Conservation (phyloP, 345 rosid species). For the Hevea brasiliensis region DNA sequence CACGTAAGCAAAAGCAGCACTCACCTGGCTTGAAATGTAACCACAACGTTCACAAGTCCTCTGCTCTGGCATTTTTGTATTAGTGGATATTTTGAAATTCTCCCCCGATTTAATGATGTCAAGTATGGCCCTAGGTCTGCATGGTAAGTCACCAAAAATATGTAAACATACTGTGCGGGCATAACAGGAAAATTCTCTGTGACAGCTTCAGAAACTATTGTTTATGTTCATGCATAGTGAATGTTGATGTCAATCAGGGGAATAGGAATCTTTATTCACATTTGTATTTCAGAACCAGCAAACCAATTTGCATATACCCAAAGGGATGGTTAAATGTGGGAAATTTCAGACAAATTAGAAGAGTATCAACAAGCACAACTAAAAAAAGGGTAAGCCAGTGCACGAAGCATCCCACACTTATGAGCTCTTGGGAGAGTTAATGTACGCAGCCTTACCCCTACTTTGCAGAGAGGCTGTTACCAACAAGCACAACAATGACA, state of each 20-base stretch:
- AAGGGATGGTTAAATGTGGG: background rate
- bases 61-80: slow-evolving; percentile 94
- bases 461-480: no score
- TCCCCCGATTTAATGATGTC: slow-evolving; percentile 91
- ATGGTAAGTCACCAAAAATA: slow-evolving; percentile 9
- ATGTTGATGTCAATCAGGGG: background rate
- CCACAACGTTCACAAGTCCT: slow-evolving; percentile 93
- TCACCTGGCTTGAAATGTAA: slow-evolving; percentile 94
- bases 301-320: background rate
- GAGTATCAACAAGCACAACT: no score
- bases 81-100: slow-evolving; percentile 73
- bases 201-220: background rate
- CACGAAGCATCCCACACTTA: no score
- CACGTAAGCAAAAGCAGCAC: slow-evolving; percentile 14
- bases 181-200: background rate
- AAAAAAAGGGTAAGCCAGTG: no score
- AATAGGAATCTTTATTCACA: background rate
- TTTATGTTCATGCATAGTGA: background rate
- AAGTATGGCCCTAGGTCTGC: slow-evolving; percentile 88
- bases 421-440: no score
- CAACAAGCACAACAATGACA: background rate
- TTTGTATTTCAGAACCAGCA: background rate
- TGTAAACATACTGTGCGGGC: background rate
- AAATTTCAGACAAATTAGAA: background rate
- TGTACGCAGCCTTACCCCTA: no score